Evolutionary conservation across 116 monocot genomes (phyloP), one percentile per base, ranked within the genome.

Genomic region (Posidonia oceanica): DNA sequence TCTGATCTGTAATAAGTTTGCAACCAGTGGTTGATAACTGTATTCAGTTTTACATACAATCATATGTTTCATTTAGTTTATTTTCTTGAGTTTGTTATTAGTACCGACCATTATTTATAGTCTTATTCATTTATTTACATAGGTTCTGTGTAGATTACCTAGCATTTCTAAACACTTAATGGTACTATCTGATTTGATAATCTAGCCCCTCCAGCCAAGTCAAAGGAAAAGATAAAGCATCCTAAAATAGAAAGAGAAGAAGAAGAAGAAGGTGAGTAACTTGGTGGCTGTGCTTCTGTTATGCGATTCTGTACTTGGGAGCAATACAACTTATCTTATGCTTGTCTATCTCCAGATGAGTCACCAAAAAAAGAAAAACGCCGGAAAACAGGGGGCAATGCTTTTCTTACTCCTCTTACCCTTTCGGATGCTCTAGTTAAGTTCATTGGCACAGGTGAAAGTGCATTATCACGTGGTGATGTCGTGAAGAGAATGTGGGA

Each of bases 381-480:
- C 16, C 77, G 59, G 62, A 87, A 88, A 72, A 66, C 79, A 61
- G 80, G 77, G n/a, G 71, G 23, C 44, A 67, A 69, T 21, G 88
- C 88, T 61, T 80, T 96, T 69, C 80, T 87, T 72, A 72, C 75
- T 72, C 97, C 92, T 37, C 80, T 89, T 61, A 79, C 57, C 70
- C 83, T 98, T 76, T 98, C 93, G 44, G 87, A 93, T 80, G 98
- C 93, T 83, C 57, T 98, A n/a, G 69, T 68, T 41, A 87, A 85
- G 74, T 92, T 97, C 81, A 73, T 97, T 75, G 97, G 97, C 37
- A 97, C 97, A 22, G 92, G 92, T 67, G 97, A 89, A 76, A 86
- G 63, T 76, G 77, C 71, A 65, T 59, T 98, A 55, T 68, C 93
- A 69, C 73, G 93, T 21, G 53, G 82, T 76, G 90, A 87, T 68